Evolutionary conservation across 352 stramenopile species (phyloP), one percentile per base, ranked within the genome.

Genomic region (Phytophthora pistaciae): DNA sequence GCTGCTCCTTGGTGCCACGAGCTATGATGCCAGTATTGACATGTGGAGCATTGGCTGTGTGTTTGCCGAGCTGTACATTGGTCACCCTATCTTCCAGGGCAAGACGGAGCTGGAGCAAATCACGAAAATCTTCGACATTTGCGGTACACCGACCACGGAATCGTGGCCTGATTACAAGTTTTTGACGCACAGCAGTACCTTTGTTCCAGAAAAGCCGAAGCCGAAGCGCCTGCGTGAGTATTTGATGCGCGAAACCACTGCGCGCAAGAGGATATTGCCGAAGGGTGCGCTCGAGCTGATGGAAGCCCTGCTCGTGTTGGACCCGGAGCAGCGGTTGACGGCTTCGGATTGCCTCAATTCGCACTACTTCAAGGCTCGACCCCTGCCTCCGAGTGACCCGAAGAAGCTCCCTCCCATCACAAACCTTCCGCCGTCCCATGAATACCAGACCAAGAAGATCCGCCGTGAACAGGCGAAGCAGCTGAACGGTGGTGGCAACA

Each of bases 11-110:
- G 94, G 96, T 8, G 94, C 87, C n/a, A 98, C 94, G 1, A 91
- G 82, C 59, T 99, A 99, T 75, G 91, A 97, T 40, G 87, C 88
- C 7, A 97, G 84, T 40, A 97, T 99, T 46, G 96, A 99, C 74
- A 97, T 98, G 81, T 99, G 96, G 95, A 98, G 96, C 38, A 97
- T 99, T 50, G 96, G 96, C 1, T 97, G 90, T 33, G 88, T 97
- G 2, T 92, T 97, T 66, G 90, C 85, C 5, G 90, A 97, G 73
- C 66, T 97, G 3, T 97, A 95, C 66, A 92, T 96, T 31, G 90
- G 90, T 8, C 87, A 94, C 50, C 88, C 90, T 11, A 79, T 97
- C 14, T 96, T 97, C 70, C 87, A 95, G 64, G 90, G 90, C 50
- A 96, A 95, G 85, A 92, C 88, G 5, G 90, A 97, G 53, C 72